These are phyloP conservation scores for Arthrobotrys sphaeroides DNA, from an alignment of 2,329 filamentous ascomycete genomes.

Conservation along the genomic window DNA sequence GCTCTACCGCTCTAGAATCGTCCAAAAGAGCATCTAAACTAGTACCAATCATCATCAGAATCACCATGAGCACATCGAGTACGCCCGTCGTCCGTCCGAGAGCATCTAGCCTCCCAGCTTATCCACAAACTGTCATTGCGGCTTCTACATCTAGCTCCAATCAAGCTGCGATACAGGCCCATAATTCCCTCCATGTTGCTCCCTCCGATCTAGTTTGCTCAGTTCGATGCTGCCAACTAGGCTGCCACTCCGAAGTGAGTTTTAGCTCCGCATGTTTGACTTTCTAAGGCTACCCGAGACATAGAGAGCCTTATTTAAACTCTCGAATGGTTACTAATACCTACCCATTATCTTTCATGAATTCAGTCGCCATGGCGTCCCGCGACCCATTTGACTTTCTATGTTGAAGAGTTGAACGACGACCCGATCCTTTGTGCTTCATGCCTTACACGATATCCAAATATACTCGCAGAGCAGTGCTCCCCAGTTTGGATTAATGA, in stretches of 20 bases:
- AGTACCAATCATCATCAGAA: too few species aligned
- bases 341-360: background rate
- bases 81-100: slow-evolving; percentile 36
- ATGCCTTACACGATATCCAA: slow-evolving; percentile 40
- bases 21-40: slow-evolving; percentile 8
- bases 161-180: background rate
- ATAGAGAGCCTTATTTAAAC: background rate
- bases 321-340: slow-evolving; percentile 14
- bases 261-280: background rate
- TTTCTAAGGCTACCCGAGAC: background rate
- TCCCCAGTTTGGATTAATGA: slow-evolving; percentile 24
- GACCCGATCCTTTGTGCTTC: slow-evolving; percentile 40
- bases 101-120: slow-evolving; percentile 12
- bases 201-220: slow-evolving; percentile 28
- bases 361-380: slow-evolving; percentile 37
- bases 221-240: slow-evolving; percentile 42
- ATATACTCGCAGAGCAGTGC: slow-evolving; percentile 34
- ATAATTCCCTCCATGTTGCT: slow-evolving; percentile 17
- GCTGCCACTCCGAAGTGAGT: slow-evolving; percentile 23
- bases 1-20: background rate
- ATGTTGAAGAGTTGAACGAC: slow-evolving; percentile 38
- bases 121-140: slow-evolving; percentile 20
- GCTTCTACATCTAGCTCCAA: background rate
- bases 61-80: slow-evolving; percentile 21
- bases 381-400: slow-evolving; percentile 41